These are phyloP conservation scores for Pythium grandisporangium DNA, from an alignment of 352 stramenopile genomes.

Conservation along the genomic window DNA sequence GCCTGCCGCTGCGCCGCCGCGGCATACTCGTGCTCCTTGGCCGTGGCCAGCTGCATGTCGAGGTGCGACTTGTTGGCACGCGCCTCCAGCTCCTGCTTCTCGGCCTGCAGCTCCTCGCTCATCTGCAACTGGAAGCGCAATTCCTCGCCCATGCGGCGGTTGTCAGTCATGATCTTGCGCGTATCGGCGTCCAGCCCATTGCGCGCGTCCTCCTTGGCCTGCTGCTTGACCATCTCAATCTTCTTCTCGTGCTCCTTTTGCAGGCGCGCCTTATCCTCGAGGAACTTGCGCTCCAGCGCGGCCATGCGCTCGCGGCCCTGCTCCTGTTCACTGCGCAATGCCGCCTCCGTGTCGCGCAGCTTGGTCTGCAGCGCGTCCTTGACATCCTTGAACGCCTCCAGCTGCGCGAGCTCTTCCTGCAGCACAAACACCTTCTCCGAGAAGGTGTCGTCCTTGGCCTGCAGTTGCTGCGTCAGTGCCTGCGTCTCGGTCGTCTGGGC, in stretches of 20 bases:
- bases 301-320: conserved; percentile 42
- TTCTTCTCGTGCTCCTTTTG: conserved; percentile 83
- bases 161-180: conserved; percentile 88
- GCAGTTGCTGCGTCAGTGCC: conserved; percentile 31
- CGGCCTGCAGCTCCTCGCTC: conserved; percentile 81
- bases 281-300: conserved; percentile 79
- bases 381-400: conserved; percentile 60
- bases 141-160: conserved; percentile 90
- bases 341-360: conserved; percentile 50
- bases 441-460: conserved; percentile 39
- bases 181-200: conserved; percentile 87
- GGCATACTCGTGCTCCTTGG: conserved; percentile 87
- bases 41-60: conserved; percentile 67
- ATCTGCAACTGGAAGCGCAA: conserved; percentile 89
- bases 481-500: conserved; percentile 34
- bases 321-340: conserved; percentile 44
- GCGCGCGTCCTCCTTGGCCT: conserved; percentile 85
- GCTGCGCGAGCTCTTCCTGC: conserved; percentile 55
- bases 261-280: conserved; percentile 78
- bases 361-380: conserved; percentile 49
- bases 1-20: conserved; percentile 65
- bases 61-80: conserved; percentile 44
- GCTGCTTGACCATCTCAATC: conserved; percentile 79
- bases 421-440: conserved; percentile 48
- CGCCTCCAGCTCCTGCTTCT: conserved; percentile 65